Base-by-base conservation (phyloP, 2,329 filamentous ascomycete species). In the Aureobasidium sp. region DNA sequence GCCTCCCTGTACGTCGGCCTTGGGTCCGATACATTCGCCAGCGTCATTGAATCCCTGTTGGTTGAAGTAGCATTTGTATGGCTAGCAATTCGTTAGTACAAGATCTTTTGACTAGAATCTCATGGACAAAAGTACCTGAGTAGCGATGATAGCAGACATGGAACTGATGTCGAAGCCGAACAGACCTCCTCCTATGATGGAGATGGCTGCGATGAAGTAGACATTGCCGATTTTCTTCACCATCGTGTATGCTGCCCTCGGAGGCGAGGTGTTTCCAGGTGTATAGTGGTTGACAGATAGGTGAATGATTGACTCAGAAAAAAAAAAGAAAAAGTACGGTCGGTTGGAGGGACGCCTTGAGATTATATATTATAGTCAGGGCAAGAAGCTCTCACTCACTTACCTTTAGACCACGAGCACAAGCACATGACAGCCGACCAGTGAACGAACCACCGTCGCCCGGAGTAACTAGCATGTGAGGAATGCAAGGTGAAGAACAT, bases 141-240 rank as follows among this genome's bases (percentile, higher is more conserved):
- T 86, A 25, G 81, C 81, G 32, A 89, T 73, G 54, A 72, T 71
- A 8, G 71, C 70, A 55, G 79, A 83, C 84, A 89, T 88, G 38
- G 83, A 86, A 53, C 79, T 81, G 62, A 90, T 88, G 69, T 90
- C 86, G 65, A 90, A 90, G 61, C 86, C 87, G 63, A 90, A 89
- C 21, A 88, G 72, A 16, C 78, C 80, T 63, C 84, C 85, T 60
- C 84, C 84, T 72, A 75, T 74, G 57, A 79, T 74, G 64, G 79
- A 72, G 64, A 80, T 78, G 63, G 75, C 75, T 51, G 78, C 75
- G 58, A 81, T 78, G 54, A 75, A 66, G 62, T 83, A 81, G 60
- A 81, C 74, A 58, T 81, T 81, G 21, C 77, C 75, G 50, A 79
- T 74, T 52, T 66, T 57, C 56, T 62, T 63, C 62, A 65, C 62